Evolutionary conservation across 2,329 filamentous ascomycete species (phyloP), one percentile per base, ranked within the genome.

Genomic region (Fusarium pseudonygamai): DNA sequence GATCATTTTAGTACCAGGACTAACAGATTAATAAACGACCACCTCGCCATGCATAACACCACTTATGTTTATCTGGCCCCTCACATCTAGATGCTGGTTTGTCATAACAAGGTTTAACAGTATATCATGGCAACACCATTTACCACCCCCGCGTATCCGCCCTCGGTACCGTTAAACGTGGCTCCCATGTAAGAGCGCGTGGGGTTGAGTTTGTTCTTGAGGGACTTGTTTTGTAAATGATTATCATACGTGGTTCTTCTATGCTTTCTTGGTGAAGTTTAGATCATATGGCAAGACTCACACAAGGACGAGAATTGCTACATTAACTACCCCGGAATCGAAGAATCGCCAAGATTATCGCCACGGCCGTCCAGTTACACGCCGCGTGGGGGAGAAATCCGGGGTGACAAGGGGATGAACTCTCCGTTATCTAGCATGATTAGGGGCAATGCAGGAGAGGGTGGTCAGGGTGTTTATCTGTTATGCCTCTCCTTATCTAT

Each of bases 401-500:
- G 63, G 70, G 70, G 66, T 53, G 70, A 71, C 57, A 70, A 73
- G 56, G 67, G 46, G 28, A 58, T 42, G 43, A 57, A 46, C 49
- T 57, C 32, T 67, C 50, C 56, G 56, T 73, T 73, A 73, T 73
- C 70, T 71, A 45, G 66, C n/a, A 43, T 55, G 45, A 58, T 53
- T 66, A 50, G 46, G 37, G 52, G 59, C 37, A 32, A 37, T 59
- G 40, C 40, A 37, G 39, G 40, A 50, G 52, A 61, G 37, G 60
- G 56, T 55, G 57, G 66, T 62, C 60, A 59, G 70, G 59, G 55
- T 55, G 47, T 67, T 73, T 73, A 73, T 73, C 70, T 73, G 46
- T 62, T 53, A 66, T 65, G 57, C 43, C 32, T 52, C 70, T 36
- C 55, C 64, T 65, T 61, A 72, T 53, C 69, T 72, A 50, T 42